Evolutionary conservation across 768 basidiomycete species (phyloP).

Genomic region (Lyophyllum atratum): DNA sequence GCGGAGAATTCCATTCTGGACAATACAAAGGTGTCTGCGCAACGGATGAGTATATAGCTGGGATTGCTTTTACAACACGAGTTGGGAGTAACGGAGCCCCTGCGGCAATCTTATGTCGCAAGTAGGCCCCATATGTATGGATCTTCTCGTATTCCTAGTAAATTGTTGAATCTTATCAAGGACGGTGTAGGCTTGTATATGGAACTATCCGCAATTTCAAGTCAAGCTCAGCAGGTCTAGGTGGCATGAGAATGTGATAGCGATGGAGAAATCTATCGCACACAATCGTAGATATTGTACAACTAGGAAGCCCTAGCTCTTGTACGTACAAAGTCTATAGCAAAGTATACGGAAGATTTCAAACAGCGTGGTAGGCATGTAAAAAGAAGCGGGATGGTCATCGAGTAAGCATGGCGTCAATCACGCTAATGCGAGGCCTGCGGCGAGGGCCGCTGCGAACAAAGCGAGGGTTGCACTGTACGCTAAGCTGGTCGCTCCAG

Average conservation of each 20-base stretch:
- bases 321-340: not conserved
- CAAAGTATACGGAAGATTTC: not conserved
- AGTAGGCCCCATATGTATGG: not conserved
- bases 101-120: slow-evolving; percentile 12
- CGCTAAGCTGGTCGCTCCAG: not conserved
- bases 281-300: too few relatives aligned
- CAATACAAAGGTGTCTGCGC: slow-evolving; percentile 13
- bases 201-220: too few relatives aligned
- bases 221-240: too few relatives aligned
- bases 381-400: not conserved
- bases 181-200: too few relatives aligned
- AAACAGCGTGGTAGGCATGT: not conserved
- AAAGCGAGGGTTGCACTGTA: slow-evolving; percentile 1
- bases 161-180: too few relatives aligned
- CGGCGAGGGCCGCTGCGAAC: not conserved
- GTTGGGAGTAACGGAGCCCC: slow-evolving; percentile 12
- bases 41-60: slow-evolving; percentile 15
- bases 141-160: too few relatives aligned
- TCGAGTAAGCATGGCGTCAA: not conserved
- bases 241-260: too few relatives aligned
- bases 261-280: too few relatives aligned
- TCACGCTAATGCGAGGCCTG: not conserved
- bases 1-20: slow-evolving; percentile 15
- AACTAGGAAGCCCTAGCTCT: too few relatives aligned
- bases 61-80: slow-evolving; percentile 16